Percentiles rank a stretch among this genome's conserved stretches.
phyloP scores from a whole-genome alignment of 1,284 basidiomycete genomes.

The Pseudozyma pruni region DNA sequence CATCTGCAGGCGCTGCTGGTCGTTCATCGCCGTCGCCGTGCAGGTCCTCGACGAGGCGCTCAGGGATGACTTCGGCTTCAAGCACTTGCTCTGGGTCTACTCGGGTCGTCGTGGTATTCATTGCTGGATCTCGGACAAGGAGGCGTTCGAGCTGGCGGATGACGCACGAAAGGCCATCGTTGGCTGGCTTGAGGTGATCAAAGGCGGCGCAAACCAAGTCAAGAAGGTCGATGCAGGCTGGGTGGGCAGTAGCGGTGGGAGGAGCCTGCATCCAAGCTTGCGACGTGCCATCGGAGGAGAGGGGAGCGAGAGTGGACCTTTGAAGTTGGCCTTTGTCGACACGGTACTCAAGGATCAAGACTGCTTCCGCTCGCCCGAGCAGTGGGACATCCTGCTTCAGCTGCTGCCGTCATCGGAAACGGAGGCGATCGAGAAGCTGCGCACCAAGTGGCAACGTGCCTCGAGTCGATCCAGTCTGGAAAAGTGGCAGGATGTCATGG shows the following conservation, averaged over 20 bases:
- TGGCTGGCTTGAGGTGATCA: slow-evolving; percentile 85
- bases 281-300: slow-evolving; percentile 60
- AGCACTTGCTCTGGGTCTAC: slow-evolving; percentile 92
- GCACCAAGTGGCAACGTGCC: slow-evolving; percentile 75
- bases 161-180: slow-evolving; percentile 89
- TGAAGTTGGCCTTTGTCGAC: slow-evolving; percentile 73
- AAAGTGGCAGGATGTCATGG: slow-evolving; percentile 79
- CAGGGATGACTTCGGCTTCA: slow-evolving; percentile 82
- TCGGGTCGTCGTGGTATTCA: slow-evolving; percentile 98
- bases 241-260: slow-evolving; percentile 75
- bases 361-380: slow-evolving; percentile 78
- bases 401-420: slow-evolving; percentile 74
- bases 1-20: slow-evolving; percentile 95
- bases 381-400: slow-evolving; percentile 80
- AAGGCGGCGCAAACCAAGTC: slow-evolving; percentile 78
- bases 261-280: slow-evolving; percentile 61
- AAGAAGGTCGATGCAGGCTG: slow-evolving; percentile 80
- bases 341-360: slow-evolving; percentile 87
- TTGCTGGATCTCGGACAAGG: slow-evolving; percentile 92
- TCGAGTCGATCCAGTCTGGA: slow-evolving; percentile 73
- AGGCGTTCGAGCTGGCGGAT: slow-evolving; percentile 88
- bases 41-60: slow-evolving; percentile 84
- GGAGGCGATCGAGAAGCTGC: slow-evolving; percentile 69
- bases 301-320: slow-evolving; percentile 71
- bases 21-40: slow-evolving; percentile 91